Evolutionary conservation across 371 early-diverging fungal species (phyloP).

Genomic region (Lichtheimia corymbifera): DNA sequence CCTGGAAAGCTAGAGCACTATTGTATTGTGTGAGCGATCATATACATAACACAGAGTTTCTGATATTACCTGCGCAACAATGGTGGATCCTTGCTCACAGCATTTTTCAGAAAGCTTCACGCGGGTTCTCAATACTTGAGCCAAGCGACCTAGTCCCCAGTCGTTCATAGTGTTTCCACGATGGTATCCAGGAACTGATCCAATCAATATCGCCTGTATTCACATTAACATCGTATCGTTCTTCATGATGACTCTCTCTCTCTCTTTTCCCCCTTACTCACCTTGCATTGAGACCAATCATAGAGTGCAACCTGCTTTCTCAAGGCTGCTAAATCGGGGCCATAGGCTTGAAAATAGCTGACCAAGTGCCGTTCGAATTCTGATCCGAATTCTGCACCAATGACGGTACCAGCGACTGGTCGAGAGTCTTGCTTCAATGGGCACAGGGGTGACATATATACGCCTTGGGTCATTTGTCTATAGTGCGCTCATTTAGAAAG

Average conservation of each 20-base stretch:
- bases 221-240: neutral
- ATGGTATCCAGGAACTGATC: slow-evolving; percentile 30
- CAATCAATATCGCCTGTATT: slow-evolving; percentile 23
- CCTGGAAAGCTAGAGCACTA: slow-evolving; percentile 67
- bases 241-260: too few species aligned
- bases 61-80: slow-evolving; percentile 45
- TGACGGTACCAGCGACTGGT: slow-evolving; percentile 8
- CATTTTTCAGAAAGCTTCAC: slow-evolving; percentile 29
- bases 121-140: slow-evolving; percentile 33
- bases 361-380: slow-evolving; percentile 59
- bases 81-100: slow-evolving; percentile 21
- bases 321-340: slow-evolving; percentile 17
- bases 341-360: slow-evolving; percentile 50
- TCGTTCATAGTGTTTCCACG: slow-evolving; percentile 21
- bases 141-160: slow-evolving; percentile 58
- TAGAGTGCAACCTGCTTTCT: slow-evolving; percentile 33
- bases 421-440: slow-evolving; percentile 24
- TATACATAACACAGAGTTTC: neutral
- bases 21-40: neutral
- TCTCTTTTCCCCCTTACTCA: slow-evolving; percentile 2
- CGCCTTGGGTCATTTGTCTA: slow-evolving; percentile 59
- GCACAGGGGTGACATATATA: slow-evolving; percentile 47
- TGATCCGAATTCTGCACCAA: slow-evolving; percentile 25
- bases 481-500: neutral
- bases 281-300: slow-evolving; percentile 50